Evolutionary conservation across 2,329 filamentous ascomycete genomes (phyloP), one percentile per base, ranked within the genome.

Genomic region (Cladosporium sp.): DNA sequence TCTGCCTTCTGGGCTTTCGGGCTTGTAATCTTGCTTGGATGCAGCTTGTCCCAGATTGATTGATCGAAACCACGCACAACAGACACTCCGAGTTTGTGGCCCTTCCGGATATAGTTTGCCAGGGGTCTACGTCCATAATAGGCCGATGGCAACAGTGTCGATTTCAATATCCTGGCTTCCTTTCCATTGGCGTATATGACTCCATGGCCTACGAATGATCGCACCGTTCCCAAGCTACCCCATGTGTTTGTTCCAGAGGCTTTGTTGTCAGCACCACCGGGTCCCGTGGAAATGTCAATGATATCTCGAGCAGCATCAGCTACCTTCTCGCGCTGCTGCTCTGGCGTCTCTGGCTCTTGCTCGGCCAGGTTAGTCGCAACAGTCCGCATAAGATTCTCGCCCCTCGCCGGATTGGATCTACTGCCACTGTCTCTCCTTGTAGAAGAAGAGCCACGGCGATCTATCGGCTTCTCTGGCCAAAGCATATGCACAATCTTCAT

Each of bases 11-110:
- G 63, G 13, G 66, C 62, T 25, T 65, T 68, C 56, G 70, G 25
- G 45, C 69, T 61, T 32, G 63, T 69, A 16, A 65, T 67, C 53
- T 73, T 75, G 4, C 59, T 69, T 12, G 82, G 79, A 63, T 95
- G 82, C 9, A 90, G 66, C 48, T 79, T 84, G 54, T 87, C 79
- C 91, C 92, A 98, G 2, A 74, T 71, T 29, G 77, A 75, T 56
- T 85, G 80, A 65, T 94, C 83, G 60, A 98, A 98, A 0, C 93
- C 93, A 51, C 93, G 83, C 13, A 94, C 79, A n/a, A 97, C 86
- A 3, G 86, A 84, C 12, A 95, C 82, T 0, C 93, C 93, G 48
- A 98, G 84, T 6, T 84, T 84, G 43, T 84, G 72, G 0, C 88
- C 90, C 69, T 87, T 95, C 57, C 86, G 81, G 50, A 97, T 93